phyloP scores from a whole-genome alignment of 495 filamentous ascomycete genomes.

The Tetracladium setigerum region DNA sequence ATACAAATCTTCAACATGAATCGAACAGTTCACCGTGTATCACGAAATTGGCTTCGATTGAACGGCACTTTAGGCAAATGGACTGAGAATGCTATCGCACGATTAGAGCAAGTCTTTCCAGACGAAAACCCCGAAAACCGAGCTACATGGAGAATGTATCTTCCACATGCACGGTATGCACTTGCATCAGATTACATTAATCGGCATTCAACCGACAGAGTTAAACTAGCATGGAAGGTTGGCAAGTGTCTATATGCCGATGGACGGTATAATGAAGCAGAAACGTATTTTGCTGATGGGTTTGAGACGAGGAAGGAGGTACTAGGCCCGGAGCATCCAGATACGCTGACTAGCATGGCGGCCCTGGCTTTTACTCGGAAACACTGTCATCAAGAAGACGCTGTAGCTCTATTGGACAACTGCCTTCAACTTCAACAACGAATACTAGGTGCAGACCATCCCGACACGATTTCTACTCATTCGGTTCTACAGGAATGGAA shows the following conservation, averaged over 20 bases:
- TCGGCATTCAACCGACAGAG: not conserved
- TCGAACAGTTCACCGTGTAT: conserved; percentile 36
- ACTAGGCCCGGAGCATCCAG: conserved; percentile 23
- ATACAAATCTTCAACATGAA: conserved; percentile 36
- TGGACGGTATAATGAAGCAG: not conserved
- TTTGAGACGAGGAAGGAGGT: conserved; percentile 4
- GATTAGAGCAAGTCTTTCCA: conserved; percentile 26
- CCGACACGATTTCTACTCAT: conserved; percentile 2
- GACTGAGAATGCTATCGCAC: conserved; percentile 23
- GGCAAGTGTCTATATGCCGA: not conserved
- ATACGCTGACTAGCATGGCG: conserved; percentile 16
- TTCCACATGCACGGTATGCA: conserved; percentile 31
- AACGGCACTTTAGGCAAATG: conserved; percentile 20
- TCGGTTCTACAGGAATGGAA: conserved; percentile 1
- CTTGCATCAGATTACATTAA: conserved; percentile 7
- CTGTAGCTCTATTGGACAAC: conserved; percentile 18
- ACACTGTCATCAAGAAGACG: conserved; percentile 23
- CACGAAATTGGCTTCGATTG: conserved; percentile 32
- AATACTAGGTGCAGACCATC: conserved; percentile 7
- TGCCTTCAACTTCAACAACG: not conserved
- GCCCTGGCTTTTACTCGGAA: conserved; percentile 26
- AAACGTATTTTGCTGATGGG: not conserved
- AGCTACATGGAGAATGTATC: conserved; percentile 26
- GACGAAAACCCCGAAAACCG: conserved; percentile 24
- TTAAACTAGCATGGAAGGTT: not conserved